Conservation (phyloP, 2,329 filamentous ascomycete genomes). For the Ceratocystis harringtonii region DNA sequence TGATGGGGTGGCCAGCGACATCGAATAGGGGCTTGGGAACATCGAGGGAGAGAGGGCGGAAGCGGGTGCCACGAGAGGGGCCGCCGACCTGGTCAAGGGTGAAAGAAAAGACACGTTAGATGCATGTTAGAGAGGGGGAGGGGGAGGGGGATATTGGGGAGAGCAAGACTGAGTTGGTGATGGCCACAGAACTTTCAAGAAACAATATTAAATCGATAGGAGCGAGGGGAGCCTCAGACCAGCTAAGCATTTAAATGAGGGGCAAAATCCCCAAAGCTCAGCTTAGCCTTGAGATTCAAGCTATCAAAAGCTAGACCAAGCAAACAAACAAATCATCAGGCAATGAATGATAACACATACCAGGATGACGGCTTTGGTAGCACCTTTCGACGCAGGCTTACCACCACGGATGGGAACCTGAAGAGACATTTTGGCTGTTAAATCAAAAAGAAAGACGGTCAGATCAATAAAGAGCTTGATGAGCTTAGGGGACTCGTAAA, state of each 20-base stretch:
- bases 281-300: too few species aligned
- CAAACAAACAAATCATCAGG: not conserved
- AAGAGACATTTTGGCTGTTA: constrained; percentile 10
- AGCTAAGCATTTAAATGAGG: not conserved
- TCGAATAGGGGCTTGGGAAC: constrained; percentile 98
- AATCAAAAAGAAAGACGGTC: not conserved
- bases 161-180: not conserved
- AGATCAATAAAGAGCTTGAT: not conserved
- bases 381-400: constrained; percentile 32
- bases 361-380: constrained; percentile 82
- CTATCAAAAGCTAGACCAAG: not conserved
- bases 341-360: constrained; percentile 32
- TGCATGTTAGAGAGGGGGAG: constrained; percentile 15
- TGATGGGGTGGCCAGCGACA: constrained; percentile 93
- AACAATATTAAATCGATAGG: not conserved
- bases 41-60: constrained; percentile 87
- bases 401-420: constrained; percentile 39
- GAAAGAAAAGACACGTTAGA: constrained; percentile 22
- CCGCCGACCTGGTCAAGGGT: constrained; percentile 59
- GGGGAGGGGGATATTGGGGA: not conserved
- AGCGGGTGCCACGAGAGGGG: constrained; percentile 86
- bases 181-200: not conserved
- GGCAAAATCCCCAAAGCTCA: not conserved
- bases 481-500: not conserved
- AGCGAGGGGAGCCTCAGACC: not conserved